Evolutionary conservation across 345 rosid species (phyloP).

Genomic region (Eucalyptus pauciflora): DNA sequence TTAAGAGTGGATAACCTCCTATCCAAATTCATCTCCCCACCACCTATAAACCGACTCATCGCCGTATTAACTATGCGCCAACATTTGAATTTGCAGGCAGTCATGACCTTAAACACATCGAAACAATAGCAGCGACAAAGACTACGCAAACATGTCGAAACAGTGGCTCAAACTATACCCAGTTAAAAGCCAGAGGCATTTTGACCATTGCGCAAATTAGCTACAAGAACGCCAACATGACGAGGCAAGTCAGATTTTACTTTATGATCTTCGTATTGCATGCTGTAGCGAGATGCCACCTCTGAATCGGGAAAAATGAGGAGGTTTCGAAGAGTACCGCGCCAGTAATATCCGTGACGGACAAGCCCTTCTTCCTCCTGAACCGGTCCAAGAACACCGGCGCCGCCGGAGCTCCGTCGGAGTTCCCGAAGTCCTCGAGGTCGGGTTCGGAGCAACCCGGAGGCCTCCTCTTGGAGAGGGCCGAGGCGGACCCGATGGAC

Average conservation of each 20-base stretch:
- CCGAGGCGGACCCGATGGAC: constrained; percentile 17
- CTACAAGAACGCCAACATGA: background rate
- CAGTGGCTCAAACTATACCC: background rate
- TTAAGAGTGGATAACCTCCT: background rate
- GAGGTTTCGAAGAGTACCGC: constrained; percentile 18
- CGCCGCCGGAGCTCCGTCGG: background rate
- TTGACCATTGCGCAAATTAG: background rate
- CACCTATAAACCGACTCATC: background rate
- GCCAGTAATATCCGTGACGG: constrained; percentile 58
- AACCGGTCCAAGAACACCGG: constrained; percentile 30
- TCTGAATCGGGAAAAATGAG: background rate
- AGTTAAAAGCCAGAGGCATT: background rate
- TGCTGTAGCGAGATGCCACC: background rate
- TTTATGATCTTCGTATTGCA: rapidly evolving
- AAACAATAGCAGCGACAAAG: background rate
- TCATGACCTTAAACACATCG: background rate
- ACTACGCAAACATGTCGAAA: background rate
- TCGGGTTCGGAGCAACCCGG: constrained; percentile 10
- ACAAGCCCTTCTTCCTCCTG: constrained; percentile 41
- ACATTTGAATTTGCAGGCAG: background rate
- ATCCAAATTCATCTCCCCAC: background rate
- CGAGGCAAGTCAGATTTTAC: rapidly evolving
- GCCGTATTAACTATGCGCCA: rapidly evolving
- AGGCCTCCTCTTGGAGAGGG: constrained; percentile 26
- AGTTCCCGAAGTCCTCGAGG: constrained; percentile 45